Percentiles rank a stretch among this genome's conserved stretches.
Evolutionary conservation across 352 stramenopile genomes (phyloP).

Genomic region (Phytophthora europaea): DNA sequence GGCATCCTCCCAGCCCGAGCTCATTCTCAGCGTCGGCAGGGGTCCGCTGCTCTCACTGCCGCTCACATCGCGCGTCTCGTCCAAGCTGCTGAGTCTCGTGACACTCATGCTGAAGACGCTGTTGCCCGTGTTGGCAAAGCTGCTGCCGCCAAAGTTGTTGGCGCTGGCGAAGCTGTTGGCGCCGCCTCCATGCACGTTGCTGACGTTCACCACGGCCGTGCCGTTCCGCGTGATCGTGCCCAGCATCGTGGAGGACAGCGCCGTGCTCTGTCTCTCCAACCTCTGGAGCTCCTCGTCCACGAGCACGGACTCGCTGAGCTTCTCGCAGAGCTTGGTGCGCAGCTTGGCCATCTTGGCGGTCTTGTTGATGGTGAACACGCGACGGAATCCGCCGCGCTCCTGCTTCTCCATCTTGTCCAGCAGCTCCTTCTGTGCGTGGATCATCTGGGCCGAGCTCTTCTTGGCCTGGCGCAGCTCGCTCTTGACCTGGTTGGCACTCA

Average conservation of each 20-base stretch:
- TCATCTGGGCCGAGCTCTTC: slow-evolving; percentile 76
- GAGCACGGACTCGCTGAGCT: slow-evolving; percentile 73
- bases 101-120: slow-evolving; percentile 37
- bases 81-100: slow-evolving; percentile 29
- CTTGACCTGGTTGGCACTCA: slow-evolving; percentile 45
- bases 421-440: slow-evolving; percentile 84
- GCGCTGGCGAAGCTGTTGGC: slow-evolving; percentile 6
- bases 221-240: slow-evolving; percentile 47
- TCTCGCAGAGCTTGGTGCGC: slow-evolving; percentile 73
- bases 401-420: slow-evolving; percentile 87
- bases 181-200: slow-evolving; percentile 38
- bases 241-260: slow-evolving; percentile 68
- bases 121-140: slow-evolving; percentile 30
- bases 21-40: slow-evolving; percentile 33
- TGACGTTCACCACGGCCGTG: slow-evolving; percentile 45
- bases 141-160: slow-evolving; percentile 24
- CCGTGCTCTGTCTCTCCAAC: slow-evolving; percentile 75
- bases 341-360: slow-evolving; percentile 80
- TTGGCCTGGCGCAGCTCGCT: slow-evolving; percentile 69
- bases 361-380: slow-evolving; percentile 79
- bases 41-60: slow-evolving; percentile 47
- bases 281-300: slow-evolving; percentile 75
- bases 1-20: slow-evolving; percentile 50
- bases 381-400: slow-evolving; percentile 67
- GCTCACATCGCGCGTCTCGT: slow-evolving; percentile 43